Evolutionary conservation across 768 basidiomycete species (phyloP).

Genomic region (Suillus decipiens): DNA sequence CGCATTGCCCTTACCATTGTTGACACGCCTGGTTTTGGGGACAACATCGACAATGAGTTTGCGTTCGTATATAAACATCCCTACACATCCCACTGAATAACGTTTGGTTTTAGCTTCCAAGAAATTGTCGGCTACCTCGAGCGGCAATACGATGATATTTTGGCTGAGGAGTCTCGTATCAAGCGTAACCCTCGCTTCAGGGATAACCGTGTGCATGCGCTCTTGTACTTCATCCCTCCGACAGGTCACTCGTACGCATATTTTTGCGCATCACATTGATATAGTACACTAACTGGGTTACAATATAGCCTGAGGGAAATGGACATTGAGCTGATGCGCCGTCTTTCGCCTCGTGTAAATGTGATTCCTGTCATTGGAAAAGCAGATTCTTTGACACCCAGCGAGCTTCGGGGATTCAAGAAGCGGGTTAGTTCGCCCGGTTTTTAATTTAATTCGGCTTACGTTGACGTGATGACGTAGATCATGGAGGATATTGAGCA

Average conservation of each 20-base stretch:
- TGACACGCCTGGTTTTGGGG: constrained; percentile 98
- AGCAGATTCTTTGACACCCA: constrained; percentile 92
- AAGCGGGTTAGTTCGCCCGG: constrained; percentile 61
- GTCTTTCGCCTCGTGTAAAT: constrained; percentile 95
- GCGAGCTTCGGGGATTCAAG: constrained; percentile 94
- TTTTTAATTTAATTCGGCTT: constrained; percentile 4
- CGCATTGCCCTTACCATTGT: constrained; percentile 98
- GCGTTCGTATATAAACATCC: constrained; percentile 60
- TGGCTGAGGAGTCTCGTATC: constrained; percentile 98
- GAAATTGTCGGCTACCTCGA: constrained; percentile 97
- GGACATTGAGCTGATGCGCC: constrained; percentile 99
- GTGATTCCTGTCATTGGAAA: constrained; percentile 99
- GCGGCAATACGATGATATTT: constrained; percentile 97
- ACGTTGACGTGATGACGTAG: constrained; percentile 41
- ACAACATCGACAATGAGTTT: constrained; percentile 98
- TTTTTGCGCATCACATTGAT: background rate
- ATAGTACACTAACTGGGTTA: background rate
- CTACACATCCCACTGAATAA: constrained; percentile 10
- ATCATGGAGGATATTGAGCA: constrained; percentile 99
- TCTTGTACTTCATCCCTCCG: constrained; percentile 97
- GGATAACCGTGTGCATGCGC: constrained; percentile 95
- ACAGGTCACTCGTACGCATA: constrained; percentile 90
- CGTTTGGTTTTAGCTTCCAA: constrained; percentile 66
- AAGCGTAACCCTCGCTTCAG: constrained; percentile 99
- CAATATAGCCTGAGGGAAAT: constrained; percentile 83